A percentile compares a stretch with the other conserved stretches of the same genome.
Conservation (phyloP, 192 early-diverging fungal species). For the Coemansia sp. region DNA sequence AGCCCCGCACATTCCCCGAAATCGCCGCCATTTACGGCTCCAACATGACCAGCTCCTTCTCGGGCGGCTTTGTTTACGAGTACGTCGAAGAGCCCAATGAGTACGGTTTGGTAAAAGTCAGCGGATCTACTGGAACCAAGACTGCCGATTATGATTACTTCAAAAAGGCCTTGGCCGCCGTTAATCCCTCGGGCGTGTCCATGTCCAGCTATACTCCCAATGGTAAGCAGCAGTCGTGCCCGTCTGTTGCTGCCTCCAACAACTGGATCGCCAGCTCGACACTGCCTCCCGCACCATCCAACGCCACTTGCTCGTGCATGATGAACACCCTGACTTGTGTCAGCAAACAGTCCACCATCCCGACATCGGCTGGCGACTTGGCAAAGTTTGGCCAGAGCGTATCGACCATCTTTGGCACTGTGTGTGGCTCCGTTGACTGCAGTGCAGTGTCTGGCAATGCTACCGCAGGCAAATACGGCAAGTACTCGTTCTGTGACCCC, state of each 20-base stretch:
- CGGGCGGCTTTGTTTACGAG: slow-evolving; percentile 78
- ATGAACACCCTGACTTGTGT: slow-evolving; percentile 61
- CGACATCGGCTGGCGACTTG: slow-evolving; percentile 28
- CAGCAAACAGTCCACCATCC: slow-evolving; percentile 26
- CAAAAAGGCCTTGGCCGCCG: slow-evolving; percentile 58
- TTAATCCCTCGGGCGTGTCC: slow-evolving; percentile 60
- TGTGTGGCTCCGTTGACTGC: slow-evolving; percentile 49
- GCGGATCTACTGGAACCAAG: slow-evolving; percentile 43
- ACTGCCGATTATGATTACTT: slow-evolving; percentile 68
- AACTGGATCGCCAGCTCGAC: slow-evolving; percentile 62
- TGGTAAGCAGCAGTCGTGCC: slow-evolving; percentile 46
- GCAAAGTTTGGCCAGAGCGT: slow-evolving; percentile 38
- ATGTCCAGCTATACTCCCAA: slow-evolving; percentile 60
- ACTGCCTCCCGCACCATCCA: slow-evolving; percentile 69
- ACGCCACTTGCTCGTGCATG: slow-evolving; percentile 69
- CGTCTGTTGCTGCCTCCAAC: slow-evolving; percentile 50
- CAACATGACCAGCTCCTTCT: slow-evolving; percentile 69
- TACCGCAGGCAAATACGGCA: slow-evolving; percentile 46
- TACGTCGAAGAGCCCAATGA: slow-evolving; percentile 76
- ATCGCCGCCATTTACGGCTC: slow-evolving; percentile 69
- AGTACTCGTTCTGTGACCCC: slow-evolving; percentile 53
- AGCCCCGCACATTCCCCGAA: slow-evolving; percentile 72
- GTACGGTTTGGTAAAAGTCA: slow-evolving; percentile 72
- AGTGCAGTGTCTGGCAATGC: slow-evolving; percentile 37
- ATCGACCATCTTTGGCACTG: slow-evolving; percentile 39